phyloP scores from a whole-genome alignment of 768 basidiomycete genomes.

The Leccinum disarticulatum region DNA sequence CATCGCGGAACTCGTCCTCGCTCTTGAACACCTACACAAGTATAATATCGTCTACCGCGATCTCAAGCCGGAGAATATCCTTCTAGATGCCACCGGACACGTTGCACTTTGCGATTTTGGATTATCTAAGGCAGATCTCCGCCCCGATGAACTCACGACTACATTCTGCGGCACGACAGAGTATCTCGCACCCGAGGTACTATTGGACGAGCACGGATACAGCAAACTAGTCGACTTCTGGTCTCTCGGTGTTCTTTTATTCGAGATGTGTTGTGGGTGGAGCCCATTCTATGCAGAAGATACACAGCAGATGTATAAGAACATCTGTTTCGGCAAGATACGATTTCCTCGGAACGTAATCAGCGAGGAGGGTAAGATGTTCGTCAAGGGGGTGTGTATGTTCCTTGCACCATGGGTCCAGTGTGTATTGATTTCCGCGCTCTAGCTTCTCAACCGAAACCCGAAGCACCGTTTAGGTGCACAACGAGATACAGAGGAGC shows the following conservation, averaged over 20 bases:
- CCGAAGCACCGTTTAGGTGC: slow-evolving; percentile 97
- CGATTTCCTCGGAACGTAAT: slow-evolving; percentile 97
- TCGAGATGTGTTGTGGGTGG: slow-evolving; percentile 99
- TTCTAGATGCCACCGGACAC: slow-evolving; percentile 96
- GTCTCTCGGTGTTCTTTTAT: slow-evolving; percentile 92
- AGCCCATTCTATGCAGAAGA: slow-evolving; percentile 99
- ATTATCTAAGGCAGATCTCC: slow-evolving; percentile 92
- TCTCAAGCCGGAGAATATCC: slow-evolving; percentile 97
- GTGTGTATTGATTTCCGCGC: slow-evolving; percentile 13
- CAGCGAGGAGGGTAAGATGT: slow-evolving; percentile 96
- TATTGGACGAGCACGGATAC: slow-evolving; percentile 97
- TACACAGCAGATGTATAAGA: slow-evolving; percentile 99
- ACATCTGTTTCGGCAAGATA: slow-evolving; percentile 98
- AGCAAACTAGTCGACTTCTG: slow-evolving; percentile 99
- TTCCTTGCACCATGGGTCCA: slow-evolving; percentile 10
- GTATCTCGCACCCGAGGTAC: slow-evolving; percentile 98
- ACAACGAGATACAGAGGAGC: slow-evolving; percentile 83
- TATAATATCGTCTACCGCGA: slow-evolving; percentile 96
- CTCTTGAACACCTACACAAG: slow-evolving; percentile 96
- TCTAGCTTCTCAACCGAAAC: slow-evolving; percentile 93
- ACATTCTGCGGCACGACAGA: slow-evolving; percentile 99
- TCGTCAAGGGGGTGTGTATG: slow-evolving; percentile 90
- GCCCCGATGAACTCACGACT: slow-evolving; percentile 93
- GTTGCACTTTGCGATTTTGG: slow-evolving; percentile 99
- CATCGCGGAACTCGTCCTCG: slow-evolving; percentile 92